A percentile compares a stretch with the other conserved stretches of the same genome.
phyloP scores from a whole-genome alignment of 1,284 basidiomycete species.

The Cutaneotrichosporon sp. region DNA sequence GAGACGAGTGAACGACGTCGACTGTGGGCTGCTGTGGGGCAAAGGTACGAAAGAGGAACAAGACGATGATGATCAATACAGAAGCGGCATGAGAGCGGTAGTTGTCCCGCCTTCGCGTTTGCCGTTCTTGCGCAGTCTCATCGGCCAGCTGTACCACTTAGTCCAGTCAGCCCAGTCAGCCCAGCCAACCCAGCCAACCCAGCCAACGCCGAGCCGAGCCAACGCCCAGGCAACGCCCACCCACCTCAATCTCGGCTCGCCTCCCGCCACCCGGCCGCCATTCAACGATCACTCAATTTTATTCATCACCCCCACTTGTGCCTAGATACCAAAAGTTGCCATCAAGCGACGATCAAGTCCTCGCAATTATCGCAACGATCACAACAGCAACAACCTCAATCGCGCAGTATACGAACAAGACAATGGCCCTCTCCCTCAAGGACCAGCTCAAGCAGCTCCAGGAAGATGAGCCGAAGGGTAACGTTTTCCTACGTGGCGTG shows the following conservation, averaged over 20 bases:
- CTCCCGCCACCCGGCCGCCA: background rate
- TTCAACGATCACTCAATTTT: background rate
- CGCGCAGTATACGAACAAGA: background rate
- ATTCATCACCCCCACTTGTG: slow-evolving; percentile 5
- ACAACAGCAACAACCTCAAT: background rate
- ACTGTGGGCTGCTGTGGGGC: too few relatives aligned
- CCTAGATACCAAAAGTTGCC: slow-evolving; percentile 13
- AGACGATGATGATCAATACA: too few relatives aligned
- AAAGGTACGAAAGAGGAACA: too few relatives aligned
- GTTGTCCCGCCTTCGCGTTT: too few relatives aligned
- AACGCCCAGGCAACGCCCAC: too few relatives aligned
- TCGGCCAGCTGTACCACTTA: too few relatives aligned
- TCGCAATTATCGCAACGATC: background rate
- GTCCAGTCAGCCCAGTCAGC: too few relatives aligned
- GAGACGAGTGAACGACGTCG: background rate
- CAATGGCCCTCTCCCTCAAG: slow-evolving; percentile 56
- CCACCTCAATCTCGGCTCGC: too few relatives aligned
- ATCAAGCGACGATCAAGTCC: background rate
- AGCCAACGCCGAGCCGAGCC: too few relatives aligned
- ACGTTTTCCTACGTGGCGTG: background rate
- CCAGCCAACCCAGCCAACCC: too few relatives aligned
- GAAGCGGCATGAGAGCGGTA: too few relatives aligned
- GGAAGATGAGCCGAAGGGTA: slow-evolving; percentile 49
- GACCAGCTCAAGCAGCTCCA: slow-evolving; percentile 76
- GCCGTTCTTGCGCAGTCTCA: too few relatives aligned